A percentile compares a stretch with the other conserved stretches of the same genome.
phyloP scores from a whole-genome alignment of 495 filamentous ascomycete genomes.

The Friedmanniomyces endolithicus region DNA sequence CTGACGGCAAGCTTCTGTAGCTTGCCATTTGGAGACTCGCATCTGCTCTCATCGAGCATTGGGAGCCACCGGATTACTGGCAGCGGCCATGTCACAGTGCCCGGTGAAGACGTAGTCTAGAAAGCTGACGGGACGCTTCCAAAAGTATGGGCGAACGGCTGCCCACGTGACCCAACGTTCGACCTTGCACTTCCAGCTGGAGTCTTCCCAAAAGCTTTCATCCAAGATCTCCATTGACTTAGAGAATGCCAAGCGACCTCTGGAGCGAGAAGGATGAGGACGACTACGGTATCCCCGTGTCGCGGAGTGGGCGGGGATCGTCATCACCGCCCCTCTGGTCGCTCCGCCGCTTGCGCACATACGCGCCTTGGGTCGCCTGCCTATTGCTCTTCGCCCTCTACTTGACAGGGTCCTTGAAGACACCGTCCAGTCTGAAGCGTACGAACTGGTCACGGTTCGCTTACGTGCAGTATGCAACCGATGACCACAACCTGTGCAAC shows the following conservation, averaged over 20 bases:
- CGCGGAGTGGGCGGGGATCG: background rate
- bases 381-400: background rate
- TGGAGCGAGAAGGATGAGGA: constrained; percentile 6
- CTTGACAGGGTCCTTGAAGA: background rate
- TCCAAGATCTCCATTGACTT: background rate
- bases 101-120: too few relatives aligned
- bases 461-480: constrained; percentile 31
- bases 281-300: constrained; percentile 5
- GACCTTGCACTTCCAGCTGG: too few relatives aligned
- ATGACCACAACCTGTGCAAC: constrained; percentile 29
- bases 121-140: too few relatives aligned
- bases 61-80: too few relatives aligned
- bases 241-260: constrained; percentile 3
- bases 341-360: background rate
- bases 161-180: too few relatives aligned
- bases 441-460: constrained; percentile 25
- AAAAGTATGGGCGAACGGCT: too few relatives aligned
- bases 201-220: too few relatives aligned
- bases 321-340: background rate
- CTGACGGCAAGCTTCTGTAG: background rate
- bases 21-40: background rate
- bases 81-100: too few relatives aligned
- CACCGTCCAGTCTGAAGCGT: background rate
- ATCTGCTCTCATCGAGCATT: background rate
- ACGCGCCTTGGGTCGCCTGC: background rate